phyloP scores from a whole-genome alignment of 352 stramenopile genomes.

The Globisporangium mamillatum region DNA sequence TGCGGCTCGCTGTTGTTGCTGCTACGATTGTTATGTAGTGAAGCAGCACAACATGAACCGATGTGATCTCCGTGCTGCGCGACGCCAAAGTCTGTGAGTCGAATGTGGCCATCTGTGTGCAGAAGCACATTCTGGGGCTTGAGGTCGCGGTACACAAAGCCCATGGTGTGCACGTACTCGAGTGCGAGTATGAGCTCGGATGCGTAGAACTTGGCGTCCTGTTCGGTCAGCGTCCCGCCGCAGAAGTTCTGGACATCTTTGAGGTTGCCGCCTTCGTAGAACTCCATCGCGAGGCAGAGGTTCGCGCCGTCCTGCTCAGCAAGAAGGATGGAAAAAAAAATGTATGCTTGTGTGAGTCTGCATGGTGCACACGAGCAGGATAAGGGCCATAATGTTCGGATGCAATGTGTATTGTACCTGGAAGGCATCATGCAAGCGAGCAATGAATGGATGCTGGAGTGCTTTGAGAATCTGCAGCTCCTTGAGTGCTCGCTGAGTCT shows the following conservation, averaged over 20 bases:
- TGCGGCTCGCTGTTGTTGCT: not conserved
- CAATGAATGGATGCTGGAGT: slow-evolving; percentile 32
- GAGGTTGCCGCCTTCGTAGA: slow-evolving; percentile 28
- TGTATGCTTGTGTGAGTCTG: not conserved
- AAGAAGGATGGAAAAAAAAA: not conserved
- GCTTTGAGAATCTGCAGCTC: slow-evolving; percentile 29
- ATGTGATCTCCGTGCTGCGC: slow-evolving; percentile 19
- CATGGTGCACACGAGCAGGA: not conserved
- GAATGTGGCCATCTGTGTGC: slow-evolving; percentile 24
- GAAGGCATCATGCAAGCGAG: slow-evolving; percentile 24
- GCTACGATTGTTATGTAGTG: not conserved
- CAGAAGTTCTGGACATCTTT: slow-evolving; percentile 21
- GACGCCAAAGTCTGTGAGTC: slow-evolving; percentile 29
- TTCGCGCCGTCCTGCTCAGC: slow-evolving; percentile 17
- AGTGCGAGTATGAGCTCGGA: slow-evolving; percentile 94
- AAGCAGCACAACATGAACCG: not conserved
- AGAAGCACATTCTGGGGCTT: slow-evolving; percentile 49
- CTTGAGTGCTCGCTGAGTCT: slow-evolving; percentile 23
- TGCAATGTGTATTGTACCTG: not conserved
- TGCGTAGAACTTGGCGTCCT: slow-evolving; percentile 89
- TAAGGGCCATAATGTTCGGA: too few species aligned
- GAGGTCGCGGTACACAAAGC: slow-evolving; percentile 45
- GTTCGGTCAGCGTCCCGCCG: slow-evolving; percentile 15
- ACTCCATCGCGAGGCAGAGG: slow-evolving; percentile 28
- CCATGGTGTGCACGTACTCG: slow-evolving; percentile 59